Evolutionary conservation across 129 eudicot genomes (phyloP), one percentile per base, ranked within the genome.

Genomic region (Tagetes patula): DNA sequence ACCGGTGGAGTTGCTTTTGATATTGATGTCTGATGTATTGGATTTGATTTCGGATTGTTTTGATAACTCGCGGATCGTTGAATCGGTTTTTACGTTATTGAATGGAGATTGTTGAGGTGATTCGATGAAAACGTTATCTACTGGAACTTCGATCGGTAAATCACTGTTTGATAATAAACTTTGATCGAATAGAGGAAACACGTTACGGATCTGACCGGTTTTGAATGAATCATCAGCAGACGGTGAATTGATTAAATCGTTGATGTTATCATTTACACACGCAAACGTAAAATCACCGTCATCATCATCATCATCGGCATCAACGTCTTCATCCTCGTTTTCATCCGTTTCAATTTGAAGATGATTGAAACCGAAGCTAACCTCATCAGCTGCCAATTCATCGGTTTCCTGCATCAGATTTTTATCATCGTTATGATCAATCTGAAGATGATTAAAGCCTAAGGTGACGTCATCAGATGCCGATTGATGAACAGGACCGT

Each of bases 1-100:
- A 27, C 99, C 99, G 47, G 99, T 95, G 30, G 99, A 95, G 78
- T 86, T 90, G 65, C 97, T 90, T 84, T 95, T 94, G 71, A 84
- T 82, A 32, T 89, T 84, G 9, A 69, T 73, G 70, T 90, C 96
- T 71, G 82, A 76, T 52, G 81, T n/a, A 3, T 67, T 73, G 59
- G 43, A 12, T 0, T 67, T 73, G 59, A 34, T 6, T 0, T 42
- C 81, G n/a, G 88, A 11, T 49, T 37, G 80, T 53, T 72, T 77
- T 30, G 85, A 27, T 79, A 85, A 77, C 31, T 69, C 84, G 45
- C 91, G 77, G 65, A 79, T 66, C 43, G 92, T 86, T 4, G 84
- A 79, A 53, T 48, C 61, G 8, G 20, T 41, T 3, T 32, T 38
- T 3, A 46, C 66, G 11, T 72, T 27, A 5, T 80, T 68, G 30